Evolutionary conservation across 768 basidiomycete genomes (phyloP), one percentile per base, ranked within the genome.

Genomic region (Kwoniella mangroviensis): DNA sequence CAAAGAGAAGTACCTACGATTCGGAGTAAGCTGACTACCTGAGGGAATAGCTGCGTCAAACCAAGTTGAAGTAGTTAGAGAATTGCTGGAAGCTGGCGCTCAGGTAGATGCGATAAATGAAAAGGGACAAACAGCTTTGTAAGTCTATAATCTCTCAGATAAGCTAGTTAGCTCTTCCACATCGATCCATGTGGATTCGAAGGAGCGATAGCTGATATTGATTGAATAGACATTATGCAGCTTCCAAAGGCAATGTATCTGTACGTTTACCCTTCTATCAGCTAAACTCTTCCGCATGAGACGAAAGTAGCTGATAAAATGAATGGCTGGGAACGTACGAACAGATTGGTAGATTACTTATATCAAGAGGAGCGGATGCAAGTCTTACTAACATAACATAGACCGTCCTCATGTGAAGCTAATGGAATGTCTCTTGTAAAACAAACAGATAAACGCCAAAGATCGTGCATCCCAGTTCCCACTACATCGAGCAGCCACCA

Each of bases 401-500:
- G 57, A 17, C 7, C 0, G 68, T 3, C 40, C 15, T 52, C 54
- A 63, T 13, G 5, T 51, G 24, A 51, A 2, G 24, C 62, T 49
- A 49, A 49, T 19, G 9, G 34, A 7, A 12, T 12, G 45, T 17
- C 4, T 17, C 9, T 7, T 34, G 34, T 17, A 19, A 11, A 4
- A 11, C 11, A 51, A 19, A 19, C 79, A 99, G 93, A 92, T 96
- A 84, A 99, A 98, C 79, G 91, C 91, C 54, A 91, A 89, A 84
- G 96, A 99, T 86, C 90, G 89, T 75, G 94, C 95, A 53, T 94
- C 91, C 81, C 97, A 99, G 84, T 85, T 89, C 55, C 93, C 97
- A 65, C 86, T 99, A 90, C 97, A 99, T 84, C 91, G 97, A 70
- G 97, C 97, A 57, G 93, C 95, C 12, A 95, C 97, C 7, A 98